Base-by-base conservation (phyloP, 1,284 basidiomycete genomes). In the Ustilago bromivora region DNA sequence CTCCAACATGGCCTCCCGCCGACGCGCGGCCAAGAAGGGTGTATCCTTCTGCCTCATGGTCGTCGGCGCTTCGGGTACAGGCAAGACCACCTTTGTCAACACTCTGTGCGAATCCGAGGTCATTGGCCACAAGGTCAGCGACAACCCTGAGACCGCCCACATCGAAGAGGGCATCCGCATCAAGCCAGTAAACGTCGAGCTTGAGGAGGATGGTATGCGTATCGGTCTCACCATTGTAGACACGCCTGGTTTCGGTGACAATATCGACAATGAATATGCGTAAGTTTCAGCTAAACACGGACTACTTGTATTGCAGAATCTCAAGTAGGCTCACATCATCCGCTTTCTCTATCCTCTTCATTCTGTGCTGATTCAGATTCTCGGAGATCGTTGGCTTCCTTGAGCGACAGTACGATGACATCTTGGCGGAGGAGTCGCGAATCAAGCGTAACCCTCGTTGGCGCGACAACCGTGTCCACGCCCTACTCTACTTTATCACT, bases 361-460 rank as follows among this genome's bases (percentile, higher is more conserved):
- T 56, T 13, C 4, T 54, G 3, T 52, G 11, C 23, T 49, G 11
- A 32, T 36, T 51, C 71, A 83, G 82, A 67, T 85, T 85, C 74
- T 78, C 84, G 85, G 96, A 98, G 88, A 99, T 99, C 81, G 92
- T 96, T 64, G 94, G 94, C 74, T 92, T 99, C 88, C 92, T 99
- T 75, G 97, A 99, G 87, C 92, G 96, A 73, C 96, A 99, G 91
- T 99, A 99, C 88, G 97, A 99, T 81, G 96, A 99, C 84, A 98
- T 99, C 87, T 90, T 99, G 75, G 95, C 96, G 11, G 96, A 99
- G 87, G 97, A 99, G 89, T 96, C 94, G 74, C 92, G 97, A 85
- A 99, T 99, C 89, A 99, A 98, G 89, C 96, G 97, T 90, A 98
- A 98, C 89, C 96, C 96, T 31, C 93, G 97, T 76, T 99, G 98